These are phyloP conservation scores for Fonsecaea pugnacius DNA, from an alignment of 2,329 filamentous ascomycete species.

Conservation along the genomic window DNA sequence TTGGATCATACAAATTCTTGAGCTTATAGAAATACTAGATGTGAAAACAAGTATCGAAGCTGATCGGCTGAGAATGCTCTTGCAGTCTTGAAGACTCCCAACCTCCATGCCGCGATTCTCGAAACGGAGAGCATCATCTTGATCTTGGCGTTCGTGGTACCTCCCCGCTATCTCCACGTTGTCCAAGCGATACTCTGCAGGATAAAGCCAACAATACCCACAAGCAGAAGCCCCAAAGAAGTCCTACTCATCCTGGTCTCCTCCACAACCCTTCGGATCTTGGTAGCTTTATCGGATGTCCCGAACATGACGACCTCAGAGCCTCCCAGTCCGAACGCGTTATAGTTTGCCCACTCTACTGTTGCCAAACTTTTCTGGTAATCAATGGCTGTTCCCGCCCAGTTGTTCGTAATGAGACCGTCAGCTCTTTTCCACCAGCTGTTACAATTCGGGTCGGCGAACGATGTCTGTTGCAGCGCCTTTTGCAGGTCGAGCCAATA, in stretches of 20 bases:
- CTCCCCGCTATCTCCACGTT: not conserved
- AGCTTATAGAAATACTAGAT: not conserved
- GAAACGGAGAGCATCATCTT: not conserved
- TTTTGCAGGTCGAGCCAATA: slow-evolving; percentile 26
- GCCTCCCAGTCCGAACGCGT: slow-evolving; percentile 38
- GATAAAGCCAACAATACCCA: slow-evolving; percentile 11
- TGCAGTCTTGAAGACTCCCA: not conserved
- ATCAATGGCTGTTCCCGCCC: slow-evolving; percentile 57
- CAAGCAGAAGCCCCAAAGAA: slow-evolving; percentile 14
- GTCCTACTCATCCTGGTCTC: slow-evolving; percentile 22
- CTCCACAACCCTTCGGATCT: slow-evolving; percentile 26
- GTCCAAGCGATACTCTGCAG: slow-evolving; percentile 14
- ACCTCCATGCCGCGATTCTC: not conserved
- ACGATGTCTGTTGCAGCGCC: slow-evolving; percentile 50
- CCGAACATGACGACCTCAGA: slow-evolving; percentile 37
- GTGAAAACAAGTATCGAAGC: not conserved
- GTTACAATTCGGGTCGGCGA: slow-evolving; percentile 59
- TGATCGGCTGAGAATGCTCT: not conserved
- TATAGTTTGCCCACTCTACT: slow-evolving; percentile 43
- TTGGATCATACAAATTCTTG: not conserved
- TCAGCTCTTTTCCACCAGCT: slow-evolving; percentile 62
- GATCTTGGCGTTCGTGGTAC: not conserved
- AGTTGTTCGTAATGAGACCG: slow-evolving; percentile 63
- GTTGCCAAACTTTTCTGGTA: slow-evolving; percentile 54
- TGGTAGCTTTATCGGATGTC: slow-evolving; percentile 25